These are phyloP conservation scores for Exserohilum rostratum DNA, from an alignment of 2,329 filamentous ascomycete species.

Conservation along the genomic window DNA sequence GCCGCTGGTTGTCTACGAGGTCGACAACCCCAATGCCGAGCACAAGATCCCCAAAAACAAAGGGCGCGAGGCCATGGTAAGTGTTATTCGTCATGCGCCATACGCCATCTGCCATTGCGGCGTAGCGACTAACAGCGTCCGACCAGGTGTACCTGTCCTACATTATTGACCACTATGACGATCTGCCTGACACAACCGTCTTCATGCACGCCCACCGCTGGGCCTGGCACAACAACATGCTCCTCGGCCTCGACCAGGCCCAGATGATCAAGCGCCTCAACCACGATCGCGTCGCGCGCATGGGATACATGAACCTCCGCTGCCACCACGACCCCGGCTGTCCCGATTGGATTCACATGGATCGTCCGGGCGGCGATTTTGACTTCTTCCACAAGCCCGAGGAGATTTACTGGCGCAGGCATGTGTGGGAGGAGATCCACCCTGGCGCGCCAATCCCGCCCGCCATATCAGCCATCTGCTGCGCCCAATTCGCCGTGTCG, in stretches of 20 bases:
- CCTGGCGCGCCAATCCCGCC: conserved; percentile 48
- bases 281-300: conserved; percentile 56
- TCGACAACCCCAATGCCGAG: conserved; percentile 57
- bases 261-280: conserved; percentile 60
- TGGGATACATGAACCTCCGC: conserved; percentile 66
- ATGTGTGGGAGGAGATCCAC: conserved; percentile 51
- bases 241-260: conserved; percentile 58
- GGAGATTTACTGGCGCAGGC: conserved; percentile 43
- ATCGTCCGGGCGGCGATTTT: conserved; percentile 48
- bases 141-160: conserved; percentile 61
- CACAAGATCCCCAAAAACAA: conserved; percentile 64
- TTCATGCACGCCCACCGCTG: conserved; percentile 64
- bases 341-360: conserved; percentile 62
- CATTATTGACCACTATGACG: conserved; percentile 67
- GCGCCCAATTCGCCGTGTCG: conserved; percentile 62
- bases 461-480: conserved; percentile 56
- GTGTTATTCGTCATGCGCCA: no score
- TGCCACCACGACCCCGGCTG: conserved; percentile 65
- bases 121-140: conserved; percentile 8
- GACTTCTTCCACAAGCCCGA: conserved; percentile 50
- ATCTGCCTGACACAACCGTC: conserved; percentile 63
- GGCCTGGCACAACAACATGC: conserved; percentile 66
- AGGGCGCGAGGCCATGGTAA: conserved; percentile 64
- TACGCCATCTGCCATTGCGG: neutral
- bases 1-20: conserved; percentile 57